These are phyloP conservation scores for Calonectria pauciramosa DNA, from an alignment of 2,329 filamentous ascomycete genomes.

Conservation along the genomic window DNA sequence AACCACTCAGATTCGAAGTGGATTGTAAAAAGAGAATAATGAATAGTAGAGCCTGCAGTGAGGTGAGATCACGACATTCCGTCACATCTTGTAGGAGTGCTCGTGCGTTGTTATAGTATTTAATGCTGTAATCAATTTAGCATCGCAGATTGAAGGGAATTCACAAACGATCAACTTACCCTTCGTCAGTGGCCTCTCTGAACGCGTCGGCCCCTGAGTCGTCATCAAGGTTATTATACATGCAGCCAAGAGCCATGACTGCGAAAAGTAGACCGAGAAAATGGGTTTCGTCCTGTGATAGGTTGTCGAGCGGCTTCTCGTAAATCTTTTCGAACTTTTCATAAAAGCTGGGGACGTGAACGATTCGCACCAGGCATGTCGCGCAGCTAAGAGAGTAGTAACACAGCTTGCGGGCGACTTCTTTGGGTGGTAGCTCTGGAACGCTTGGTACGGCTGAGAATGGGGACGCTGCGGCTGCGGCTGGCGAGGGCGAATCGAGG, in stretches of 20 bases:
- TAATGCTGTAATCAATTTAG: conserved; percentile 66
- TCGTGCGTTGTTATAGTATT: conserved; percentile 80
- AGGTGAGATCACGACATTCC: conserved; percentile 80
- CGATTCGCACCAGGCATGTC: conserved; percentile 74
- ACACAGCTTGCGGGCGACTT: conserved; percentile 66
- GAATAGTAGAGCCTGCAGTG: conserved; percentile 82
- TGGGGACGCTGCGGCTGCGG: conserved; percentile 73
- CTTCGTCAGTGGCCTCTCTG: conserved; percentile 67
- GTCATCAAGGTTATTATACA: conserved; percentile 74
- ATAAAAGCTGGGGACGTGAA: conserved; percentile 88
- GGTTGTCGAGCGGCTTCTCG: conserved; percentile 73
- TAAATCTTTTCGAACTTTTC: conserved; percentile 84
- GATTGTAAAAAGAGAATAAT: conserved; percentile 87
- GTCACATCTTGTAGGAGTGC: conserved; percentile 75
- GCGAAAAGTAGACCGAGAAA: conserved; percentile 81
- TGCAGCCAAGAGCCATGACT: conserved; percentile 78
- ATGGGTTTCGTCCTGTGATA: conserved; percentile 74
- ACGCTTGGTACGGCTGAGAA: conserved; percentile 65
- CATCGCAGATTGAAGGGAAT: background rate
- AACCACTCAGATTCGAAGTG: conserved; percentile 82
- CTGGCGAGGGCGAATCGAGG: conserved; percentile 78
- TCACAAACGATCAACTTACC: conserved; percentile 54
- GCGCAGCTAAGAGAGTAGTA: conserved; percentile 70
- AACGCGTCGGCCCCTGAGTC: conserved; percentile 63
- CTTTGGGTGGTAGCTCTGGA: conserved; percentile 78